Evolutionary conservation across 768 basidiomycete genomes (phyloP).

Genomic region (Suillus hirtellus): DNA sequence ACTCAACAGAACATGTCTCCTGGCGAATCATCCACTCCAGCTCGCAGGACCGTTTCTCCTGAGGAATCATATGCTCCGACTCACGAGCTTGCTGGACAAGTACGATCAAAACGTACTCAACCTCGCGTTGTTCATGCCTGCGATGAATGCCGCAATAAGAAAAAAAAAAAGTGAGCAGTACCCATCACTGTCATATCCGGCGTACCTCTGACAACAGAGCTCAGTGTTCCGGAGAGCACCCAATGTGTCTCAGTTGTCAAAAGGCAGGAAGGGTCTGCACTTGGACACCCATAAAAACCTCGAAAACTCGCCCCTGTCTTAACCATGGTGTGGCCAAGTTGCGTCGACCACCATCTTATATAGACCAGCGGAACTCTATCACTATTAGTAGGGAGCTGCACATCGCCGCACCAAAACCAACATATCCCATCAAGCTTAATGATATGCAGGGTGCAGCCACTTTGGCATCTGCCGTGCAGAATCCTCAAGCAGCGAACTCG

Average conservation of each 20-base stretch:
- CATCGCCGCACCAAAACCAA: neutral
- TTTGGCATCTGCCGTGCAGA: neutral
- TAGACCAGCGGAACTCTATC: neutral
- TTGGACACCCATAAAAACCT: neutral
- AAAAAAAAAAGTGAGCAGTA: neutral
- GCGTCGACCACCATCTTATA: neutral
- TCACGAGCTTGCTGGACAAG: neutral
- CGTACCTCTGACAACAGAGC: neutral
- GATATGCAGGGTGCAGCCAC: neutral
- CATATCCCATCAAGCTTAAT: neutral
- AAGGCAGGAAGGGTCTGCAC: neutral
- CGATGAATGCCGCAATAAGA: neutral
- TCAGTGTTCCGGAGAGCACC: constrained; percentile 3
- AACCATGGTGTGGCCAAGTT: neutral
- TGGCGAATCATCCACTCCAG: neutral
- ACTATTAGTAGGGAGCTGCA: too few relatives aligned
- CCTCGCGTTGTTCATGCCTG: constrained; percentile 1
- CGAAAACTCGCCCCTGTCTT: neutral
- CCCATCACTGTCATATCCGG: neutral
- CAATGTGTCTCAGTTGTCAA: neutral
- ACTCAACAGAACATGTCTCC: neutral
- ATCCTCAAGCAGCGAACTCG: too few relatives aligned
- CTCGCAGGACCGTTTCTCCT: neutral
- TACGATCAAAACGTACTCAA: neutral
- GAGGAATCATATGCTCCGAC: neutral